Evolutionary conservation across 805 yeast species (phyloP).

Genomic region (Yarrowia phangngaensis): DNA sequence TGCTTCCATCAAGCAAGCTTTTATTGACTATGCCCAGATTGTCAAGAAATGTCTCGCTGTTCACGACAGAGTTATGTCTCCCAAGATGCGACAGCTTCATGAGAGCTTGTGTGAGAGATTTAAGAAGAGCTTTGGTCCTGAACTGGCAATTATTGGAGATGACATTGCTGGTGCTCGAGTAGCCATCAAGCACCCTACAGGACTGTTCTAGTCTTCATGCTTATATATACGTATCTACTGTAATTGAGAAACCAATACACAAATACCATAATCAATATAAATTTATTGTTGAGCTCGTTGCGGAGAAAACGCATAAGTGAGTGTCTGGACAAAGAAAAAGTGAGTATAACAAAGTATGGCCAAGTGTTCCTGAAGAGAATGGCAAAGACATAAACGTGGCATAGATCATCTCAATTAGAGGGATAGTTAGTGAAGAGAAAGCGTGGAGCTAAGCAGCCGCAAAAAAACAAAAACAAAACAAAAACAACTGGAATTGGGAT

Average conservation of each 20-base stretch:
- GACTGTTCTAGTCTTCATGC: conserved; percentile 8
- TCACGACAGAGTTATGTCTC: conserved; percentile 63
- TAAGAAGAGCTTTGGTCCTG: conserved; percentile 62
- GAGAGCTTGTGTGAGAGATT: conserved; percentile 60
- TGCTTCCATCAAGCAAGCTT: conserved; percentile 44
- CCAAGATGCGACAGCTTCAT: conserved; percentile 58
- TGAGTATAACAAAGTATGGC: no score
- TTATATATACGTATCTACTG: conserved; percentile 6
- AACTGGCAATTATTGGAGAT: conserved; percentile 43
- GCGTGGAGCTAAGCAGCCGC: no score
- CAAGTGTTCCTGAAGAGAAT: no score
- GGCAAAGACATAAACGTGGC: no score
- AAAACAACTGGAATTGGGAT: no score
- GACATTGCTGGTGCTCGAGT: conserved; percentile 15
- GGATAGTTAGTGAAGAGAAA: no score
- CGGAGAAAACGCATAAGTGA: no score
- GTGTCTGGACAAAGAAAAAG: no score
- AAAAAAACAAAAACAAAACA: no score
- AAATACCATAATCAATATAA: no score
- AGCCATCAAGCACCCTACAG: conserved; percentile 14
- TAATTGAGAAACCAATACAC: not conserved
- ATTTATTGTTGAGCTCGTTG: no score
- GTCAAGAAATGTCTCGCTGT: conserved; percentile 62
- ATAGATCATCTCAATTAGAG: no score
- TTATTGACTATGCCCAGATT: conserved; percentile 63